Evolutionary conservation across 2,329 filamentous ascomycete species (phyloP).

Genomic region (Eurotiales sp.): DNA sequence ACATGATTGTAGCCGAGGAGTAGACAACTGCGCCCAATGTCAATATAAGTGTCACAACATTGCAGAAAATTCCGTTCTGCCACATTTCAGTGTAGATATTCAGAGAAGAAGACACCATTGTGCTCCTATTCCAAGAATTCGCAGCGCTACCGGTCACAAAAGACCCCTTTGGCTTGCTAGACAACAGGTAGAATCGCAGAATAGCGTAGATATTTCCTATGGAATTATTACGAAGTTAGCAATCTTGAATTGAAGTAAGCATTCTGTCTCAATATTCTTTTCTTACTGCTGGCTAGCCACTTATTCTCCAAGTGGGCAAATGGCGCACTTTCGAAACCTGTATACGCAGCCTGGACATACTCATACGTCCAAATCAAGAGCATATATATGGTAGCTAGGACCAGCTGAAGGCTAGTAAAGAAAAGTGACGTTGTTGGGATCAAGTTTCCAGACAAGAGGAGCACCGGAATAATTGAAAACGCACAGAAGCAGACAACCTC

Average conservation of each 20-base stretch:
- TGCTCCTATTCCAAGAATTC: conserved; percentile 22
- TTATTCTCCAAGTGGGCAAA: conserved; percentile 27
- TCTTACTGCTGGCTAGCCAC: conserved; percentile 26
- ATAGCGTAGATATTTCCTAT: conserved; percentile 23
- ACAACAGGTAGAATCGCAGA: conserved; percentile 21
- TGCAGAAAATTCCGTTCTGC: not conserved
- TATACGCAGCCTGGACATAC: conserved; percentile 20
- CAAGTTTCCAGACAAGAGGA: conserved; percentile 18
- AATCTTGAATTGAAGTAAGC: too few relatives aligned
- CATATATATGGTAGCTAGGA: conserved; percentile 16
- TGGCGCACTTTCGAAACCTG: conserved; percentile 20
- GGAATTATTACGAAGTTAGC: not conserved
- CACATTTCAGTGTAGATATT: not conserved
- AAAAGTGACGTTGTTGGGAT: conserved; percentile 15
- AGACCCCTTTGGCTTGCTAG: conserved; percentile 26
- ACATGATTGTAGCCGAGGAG: not conserved
- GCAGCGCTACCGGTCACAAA: conserved; percentile 28
- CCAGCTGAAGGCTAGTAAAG: conserved; percentile 16
- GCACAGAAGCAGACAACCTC: conserved; percentile 17
- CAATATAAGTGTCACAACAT: not conserved
- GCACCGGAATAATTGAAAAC: conserved; percentile 20
- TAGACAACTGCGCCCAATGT: not conserved
- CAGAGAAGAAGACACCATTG: too few relatives aligned
- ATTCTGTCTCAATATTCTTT: not conserved
- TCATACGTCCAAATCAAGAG: conserved; percentile 21